These are phyloP conservation scores for Mychonastes homosphaera DNA, from an alignment of 139 green algal genomes.

Conservation along the genomic window DNA sequence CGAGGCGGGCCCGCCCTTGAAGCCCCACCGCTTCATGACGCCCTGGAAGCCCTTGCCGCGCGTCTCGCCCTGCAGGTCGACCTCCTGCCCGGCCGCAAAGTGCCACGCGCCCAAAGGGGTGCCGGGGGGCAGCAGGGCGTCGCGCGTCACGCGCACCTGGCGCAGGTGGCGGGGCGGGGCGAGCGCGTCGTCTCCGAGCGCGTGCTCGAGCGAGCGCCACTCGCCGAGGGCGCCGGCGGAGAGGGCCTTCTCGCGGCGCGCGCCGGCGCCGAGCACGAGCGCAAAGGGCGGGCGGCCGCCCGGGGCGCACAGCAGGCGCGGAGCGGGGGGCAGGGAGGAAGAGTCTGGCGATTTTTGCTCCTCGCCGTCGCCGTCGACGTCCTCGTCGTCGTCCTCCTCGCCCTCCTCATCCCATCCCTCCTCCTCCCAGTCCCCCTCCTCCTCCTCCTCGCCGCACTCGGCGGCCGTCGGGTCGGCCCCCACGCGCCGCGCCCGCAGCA, in stretches of 20 bases:
- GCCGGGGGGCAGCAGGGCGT: constrained; percentile 79
- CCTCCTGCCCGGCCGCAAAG: constrained; percentile 83
- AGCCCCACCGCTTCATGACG: constrained; percentile 90
- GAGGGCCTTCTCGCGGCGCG: no score
- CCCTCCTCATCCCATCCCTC: no score
- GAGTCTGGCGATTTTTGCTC: no score
- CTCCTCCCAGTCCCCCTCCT: no score
- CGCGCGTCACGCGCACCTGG: constrained; percentile 51
- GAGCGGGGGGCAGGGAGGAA: no score
- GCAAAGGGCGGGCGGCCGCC: background rate
- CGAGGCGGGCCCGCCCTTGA: constrained; percentile 73
- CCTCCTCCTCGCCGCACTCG: no score
- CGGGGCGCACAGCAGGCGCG: no score
- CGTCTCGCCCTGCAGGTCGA: constrained; percentile 84
- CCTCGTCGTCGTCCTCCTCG: no score
- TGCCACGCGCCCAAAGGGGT: constrained; percentile 65
- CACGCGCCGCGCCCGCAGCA: constrained; percentile 45
- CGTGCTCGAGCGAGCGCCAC: constrained; percentile 5
- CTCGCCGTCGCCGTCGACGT: no score
- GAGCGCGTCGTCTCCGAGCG: background rate
- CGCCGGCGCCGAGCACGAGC: no score
- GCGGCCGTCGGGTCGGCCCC: constrained; percentile 65
- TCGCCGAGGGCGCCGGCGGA: no score
- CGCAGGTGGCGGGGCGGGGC: no score
- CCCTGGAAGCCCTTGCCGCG: constrained; percentile 74